Conservation (phyloP, 2,329 filamentous ascomycete genomes). For the Colletotrichum sp. region DNA sequence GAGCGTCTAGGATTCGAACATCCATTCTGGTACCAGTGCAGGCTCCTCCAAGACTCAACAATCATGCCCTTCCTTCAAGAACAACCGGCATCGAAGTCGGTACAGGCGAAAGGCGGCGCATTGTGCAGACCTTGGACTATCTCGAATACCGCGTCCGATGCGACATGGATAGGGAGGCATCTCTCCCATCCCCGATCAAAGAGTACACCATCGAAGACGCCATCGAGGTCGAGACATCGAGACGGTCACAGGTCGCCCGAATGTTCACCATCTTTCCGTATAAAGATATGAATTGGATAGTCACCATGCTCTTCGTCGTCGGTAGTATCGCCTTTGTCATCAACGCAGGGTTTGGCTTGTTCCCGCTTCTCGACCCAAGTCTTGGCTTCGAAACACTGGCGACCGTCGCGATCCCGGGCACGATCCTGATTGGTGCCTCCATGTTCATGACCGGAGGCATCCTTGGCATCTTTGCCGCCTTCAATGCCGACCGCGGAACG, state of each 20-base stretch:
- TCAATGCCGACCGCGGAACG: neutral
- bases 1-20: neutral
- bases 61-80: neutral
- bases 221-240: neutral
- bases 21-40: neutral
- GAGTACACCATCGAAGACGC: neutral
- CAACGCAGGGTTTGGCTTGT: neutral
- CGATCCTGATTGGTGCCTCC: neutral
- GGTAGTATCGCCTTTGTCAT: neutral
- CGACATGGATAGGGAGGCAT: neutral
- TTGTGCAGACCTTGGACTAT: neutral
- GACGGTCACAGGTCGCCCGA: neutral
- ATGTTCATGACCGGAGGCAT: neutral
- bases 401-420: neutral
- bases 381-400: neutral
- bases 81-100: neutral
- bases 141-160: neutral
- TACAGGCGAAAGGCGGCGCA: neutral
- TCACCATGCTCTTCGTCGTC: neutral
- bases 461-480: neutral
- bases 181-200: neutral
- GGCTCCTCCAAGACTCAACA: neutral
- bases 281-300: constrained; percentile 1
- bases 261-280: neutral
- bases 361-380: neutral